phyloP scores from a whole-genome alignment of 306 rosid genomes.

The Prunus armeniaca region DNA sequence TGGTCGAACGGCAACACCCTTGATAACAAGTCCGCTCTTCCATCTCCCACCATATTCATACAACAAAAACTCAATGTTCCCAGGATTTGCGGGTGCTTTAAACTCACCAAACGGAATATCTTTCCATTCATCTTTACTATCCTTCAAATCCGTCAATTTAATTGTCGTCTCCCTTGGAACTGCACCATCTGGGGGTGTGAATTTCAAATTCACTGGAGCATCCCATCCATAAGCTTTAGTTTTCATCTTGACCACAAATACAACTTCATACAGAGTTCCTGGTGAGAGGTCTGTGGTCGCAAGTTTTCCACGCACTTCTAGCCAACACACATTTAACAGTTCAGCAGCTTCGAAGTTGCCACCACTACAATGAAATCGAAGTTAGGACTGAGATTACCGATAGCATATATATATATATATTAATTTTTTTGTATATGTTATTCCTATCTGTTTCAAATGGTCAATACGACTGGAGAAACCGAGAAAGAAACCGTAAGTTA shows the following conservation, averaged over 20 bases:
- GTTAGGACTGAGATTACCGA: not conserved
- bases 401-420: not conserved
- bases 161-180: constrained; percentile 1
- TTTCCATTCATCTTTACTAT: constrained; percentile 31
- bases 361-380: constrained; percentile 39
- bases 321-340: constrained; percentile 67
- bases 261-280: constrained; percentile 45
- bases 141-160: too few species aligned
- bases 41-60: constrained; percentile 52
- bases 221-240: constrained; percentile 57
- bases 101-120: constrained; percentile 60
- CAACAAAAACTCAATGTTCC: constrained; percentile 50
- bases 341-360: constrained; percentile 44
- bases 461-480: too few species aligned
- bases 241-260: constrained; percentile 52
- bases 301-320: constrained; percentile 62
- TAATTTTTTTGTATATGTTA: too few species aligned
- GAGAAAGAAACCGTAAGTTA: not conserved
- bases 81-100: constrained; percentile 23
- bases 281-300: constrained; percentile 54
- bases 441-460: not conserved
- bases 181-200: constrained; percentile 53
- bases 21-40: constrained; percentile 69
- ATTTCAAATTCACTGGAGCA: constrained; percentile 53
- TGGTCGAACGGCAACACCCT: constrained; percentile 57